Base-by-base conservation (phyloP, 371 early-diverging fungal species). In the Thermomucor indicae-seudaticae region DNA sequence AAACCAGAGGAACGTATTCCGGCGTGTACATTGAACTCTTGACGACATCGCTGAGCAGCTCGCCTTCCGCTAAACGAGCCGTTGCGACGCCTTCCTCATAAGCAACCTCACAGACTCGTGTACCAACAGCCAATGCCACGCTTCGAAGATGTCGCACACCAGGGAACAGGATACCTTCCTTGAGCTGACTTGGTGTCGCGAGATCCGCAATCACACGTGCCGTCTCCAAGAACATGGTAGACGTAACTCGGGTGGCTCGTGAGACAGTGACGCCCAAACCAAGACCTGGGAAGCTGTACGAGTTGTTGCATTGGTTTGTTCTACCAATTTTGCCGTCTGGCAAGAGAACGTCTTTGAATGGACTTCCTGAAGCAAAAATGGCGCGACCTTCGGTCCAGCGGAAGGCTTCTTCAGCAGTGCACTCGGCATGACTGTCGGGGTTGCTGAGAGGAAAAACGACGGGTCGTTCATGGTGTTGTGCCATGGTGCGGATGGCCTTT, bases 231-330 rank as follows among this genome's bases (percentile, higher is more conserved):
- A 82, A 82, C 83, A 82, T 82, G 45, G 48, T 74, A 27, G 76
- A 60, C 0, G 80, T 79, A 5, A 82, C 83, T n/a, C 68, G 65
- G 39, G 58, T 70, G 2, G 80, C 73, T 30, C 75, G 61, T 19
- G 83, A 77, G 16, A 76, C 76, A 1, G 78, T 78, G 32, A 82
- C 65, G 49, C 79, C 83, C 19, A 82, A 61, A 53, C 83, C 83
- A 25, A 82, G 64, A 54, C 83, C 82, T 62, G 79, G 56, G 72
- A 82, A 82, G 32, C 79, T 78, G 60, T 78, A 79, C 40, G 80
- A 78, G 59, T 82, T 82, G 58, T 82, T 82, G 67, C 80, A 77
- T 60, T 79, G 82, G 49, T 82, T 82, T n/a, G 79, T 78, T 51
- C 67, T 64, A 45, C 78, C 67, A 6, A 71, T 42, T 38, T 68